Conservation (phyloP, 306 rosid genomes). For the Heteromeles arbutifolia region DNA sequence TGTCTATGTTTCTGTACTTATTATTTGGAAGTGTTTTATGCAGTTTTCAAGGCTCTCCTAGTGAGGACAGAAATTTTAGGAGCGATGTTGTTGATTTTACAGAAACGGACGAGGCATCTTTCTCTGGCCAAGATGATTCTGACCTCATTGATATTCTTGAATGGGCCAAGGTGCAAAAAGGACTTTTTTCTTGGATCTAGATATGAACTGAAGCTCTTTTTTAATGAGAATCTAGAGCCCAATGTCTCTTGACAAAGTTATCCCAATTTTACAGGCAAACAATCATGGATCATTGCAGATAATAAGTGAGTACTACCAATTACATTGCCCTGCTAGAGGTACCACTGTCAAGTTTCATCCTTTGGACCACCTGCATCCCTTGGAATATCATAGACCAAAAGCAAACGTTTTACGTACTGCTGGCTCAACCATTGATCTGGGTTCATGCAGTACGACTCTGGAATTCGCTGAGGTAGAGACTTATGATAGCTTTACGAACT, state of each 20-base stretch:
- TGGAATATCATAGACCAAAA: constrained; percentile 53
- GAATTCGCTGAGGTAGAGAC: constrained; percentile 64
- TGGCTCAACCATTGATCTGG: constrained; percentile 66
- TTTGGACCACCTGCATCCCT: constrained; percentile 53
- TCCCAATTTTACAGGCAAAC: constrained; percentile 50
- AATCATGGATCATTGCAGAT: constrained; percentile 72
- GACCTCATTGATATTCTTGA: constrained; percentile 82
- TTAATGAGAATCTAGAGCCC: background rate
- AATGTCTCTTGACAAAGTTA: constrained; percentile 8
- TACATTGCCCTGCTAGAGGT: constrained; percentile 59
- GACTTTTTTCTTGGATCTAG: constrained; percentile 10
- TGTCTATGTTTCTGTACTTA: background rate
- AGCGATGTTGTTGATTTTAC: constrained; percentile 92
- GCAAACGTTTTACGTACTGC: constrained; percentile 34
- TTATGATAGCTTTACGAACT: constrained; percentile 4
- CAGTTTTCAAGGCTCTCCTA: constrained; percentile 95
- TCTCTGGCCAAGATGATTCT: constrained; percentile 93
- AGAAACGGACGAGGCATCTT: constrained; percentile 85
- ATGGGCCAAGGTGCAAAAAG: constrained; percentile 77
- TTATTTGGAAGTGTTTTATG: constrained; percentile 21
- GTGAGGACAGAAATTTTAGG: constrained; percentile 88
- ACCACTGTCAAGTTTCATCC: constrained; percentile 65
- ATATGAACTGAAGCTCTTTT: constrained; percentile 3
- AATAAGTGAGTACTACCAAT: constrained; percentile 58
- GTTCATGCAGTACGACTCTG: constrained; percentile 54